Base-by-base conservation (phyloP, 768 basidiomycete genomes). In the Aureoboletus auriporus region DNA sequence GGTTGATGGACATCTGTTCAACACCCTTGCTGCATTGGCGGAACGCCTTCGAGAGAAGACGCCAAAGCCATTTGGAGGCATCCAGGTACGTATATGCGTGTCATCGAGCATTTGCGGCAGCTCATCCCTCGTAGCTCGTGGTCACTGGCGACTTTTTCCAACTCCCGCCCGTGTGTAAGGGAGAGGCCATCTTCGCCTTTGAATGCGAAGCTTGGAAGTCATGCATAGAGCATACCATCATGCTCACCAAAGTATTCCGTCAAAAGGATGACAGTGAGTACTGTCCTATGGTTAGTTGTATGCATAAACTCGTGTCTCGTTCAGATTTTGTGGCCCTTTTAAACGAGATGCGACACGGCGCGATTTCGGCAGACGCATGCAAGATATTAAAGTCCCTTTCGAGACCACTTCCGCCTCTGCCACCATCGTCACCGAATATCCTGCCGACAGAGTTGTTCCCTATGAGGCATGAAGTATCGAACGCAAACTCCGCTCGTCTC, bases 341-440 rank as follows among this genome's bases (percentile, higher is more conserved):
- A n/a, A 89, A 89, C 61, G 79, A 86, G 62, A 79, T 88, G 68
- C 78, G 88, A 26, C 78, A 76, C 39, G 88, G 88, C 0, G 63
- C 58, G 5, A 72, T 86, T 26, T 74, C 77, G 0, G 52, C 64
- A 0, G 60, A 68, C 1, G 78, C 80, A 1, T 74, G 77, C 30
- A 49, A 47, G 13, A 71, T 67, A 26, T 85, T 86, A 69, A 68
- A 67, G 29, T 59, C 65, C 4, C 72, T 86, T 6, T 67, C 72
- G 0, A 68, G 56, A 28, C 56, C 42, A 50, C 54, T 66, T 17
- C 55, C 57, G 2, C 62, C 50, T 17, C 57, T 56, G 1, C 65
- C 57, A 10, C 29, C 52, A 4, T 53, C 57, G 8, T 52, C 65
- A 57, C 61, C 62, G n/a, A 67, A 63, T 20, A 62, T 73, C 47